Conservation (phyloP, 805 yeast genomes). For the Lipomyces orientalis region DNA sequence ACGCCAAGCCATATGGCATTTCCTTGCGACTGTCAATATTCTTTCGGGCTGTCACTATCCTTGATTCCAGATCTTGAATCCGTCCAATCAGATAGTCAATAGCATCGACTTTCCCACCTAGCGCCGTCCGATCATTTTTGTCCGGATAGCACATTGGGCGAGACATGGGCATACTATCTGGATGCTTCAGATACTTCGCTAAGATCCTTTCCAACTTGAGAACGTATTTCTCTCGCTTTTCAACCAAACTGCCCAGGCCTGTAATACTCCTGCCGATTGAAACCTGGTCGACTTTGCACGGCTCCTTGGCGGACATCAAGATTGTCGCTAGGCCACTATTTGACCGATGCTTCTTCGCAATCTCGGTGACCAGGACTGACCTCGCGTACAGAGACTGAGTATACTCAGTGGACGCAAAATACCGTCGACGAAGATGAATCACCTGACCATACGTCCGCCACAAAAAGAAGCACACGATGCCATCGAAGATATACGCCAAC, state of each 20-base stretch:
- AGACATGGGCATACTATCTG: slow-evolving; percentile 38
- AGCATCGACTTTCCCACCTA: slow-evolving; percentile 39
- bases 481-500: slow-evolving; percentile 44
- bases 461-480: slow-evolving; percentile 41
- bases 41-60: slow-evolving; percentile 40
- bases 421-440: slow-evolving; percentile 40
- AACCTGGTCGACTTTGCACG: slow-evolving; percentile 37
- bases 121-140: slow-evolving; percentile 26
- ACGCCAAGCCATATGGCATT: slow-evolving; percentile 46
- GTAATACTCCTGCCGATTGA: slow-evolving; percentile 43
- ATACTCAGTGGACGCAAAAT: slow-evolving; percentile 39
- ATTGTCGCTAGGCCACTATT: slow-evolving; percentile 39
- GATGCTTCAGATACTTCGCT: slow-evolving; percentile 42
- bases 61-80: slow-evolving; percentile 35
- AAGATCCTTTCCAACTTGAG: slow-evolving; percentile 41
- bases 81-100: slow-evolving; percentile 40
- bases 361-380: slow-evolving; percentile 45
- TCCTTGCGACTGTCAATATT: slow-evolving; percentile 33
- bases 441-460: slow-evolving; percentile 42
- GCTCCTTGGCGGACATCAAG: slow-evolving; percentile 10
- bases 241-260: slow-evolving; percentile 41
- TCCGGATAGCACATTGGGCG: slow-evolving; percentile 37
- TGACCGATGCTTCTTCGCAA: slow-evolving; percentile 41
- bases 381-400: slow-evolving; percentile 41
- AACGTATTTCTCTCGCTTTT: slow-evolving; percentile 39